Evolutionary conservation across 2,329 filamentous ascomycete genomes (phyloP).

Genomic region (Lomentospora prolificans): DNA sequence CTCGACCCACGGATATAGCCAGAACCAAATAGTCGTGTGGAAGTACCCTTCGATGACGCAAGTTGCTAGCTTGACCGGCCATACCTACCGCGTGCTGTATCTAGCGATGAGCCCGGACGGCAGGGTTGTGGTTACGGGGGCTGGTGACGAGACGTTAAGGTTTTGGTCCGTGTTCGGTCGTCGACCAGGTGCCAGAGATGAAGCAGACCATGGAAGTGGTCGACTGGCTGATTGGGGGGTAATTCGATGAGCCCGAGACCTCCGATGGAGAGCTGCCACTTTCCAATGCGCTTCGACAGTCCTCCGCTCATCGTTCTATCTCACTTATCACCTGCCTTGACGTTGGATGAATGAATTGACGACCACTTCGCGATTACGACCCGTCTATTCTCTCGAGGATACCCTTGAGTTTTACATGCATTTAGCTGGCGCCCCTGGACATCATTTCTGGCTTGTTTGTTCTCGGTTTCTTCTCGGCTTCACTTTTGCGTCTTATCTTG

Average conservation of each 20-base stretch:
- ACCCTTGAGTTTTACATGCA: neutral
- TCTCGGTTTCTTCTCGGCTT: neutral
- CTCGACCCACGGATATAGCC: conserved; percentile 91
- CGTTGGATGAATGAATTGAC: too few species aligned
- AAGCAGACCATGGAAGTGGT: conserved; percentile 49
- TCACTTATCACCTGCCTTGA: too few species aligned
- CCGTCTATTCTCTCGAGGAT: neutral
- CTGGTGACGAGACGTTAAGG: conserved; percentile 87
- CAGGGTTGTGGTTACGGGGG: conserved; percentile 85
- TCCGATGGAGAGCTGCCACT: too few species aligned
- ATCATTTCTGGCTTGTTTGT: neutral
- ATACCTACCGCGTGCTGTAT: conserved; percentile 94
- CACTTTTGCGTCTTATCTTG: too few species aligned
- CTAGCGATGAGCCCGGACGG: conserved; percentile 96
- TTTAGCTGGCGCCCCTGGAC: conserved; percentile 4
- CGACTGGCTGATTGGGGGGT: conserved; percentile 71
- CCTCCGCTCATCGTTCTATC: too few species aligned
- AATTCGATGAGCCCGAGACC: conserved; percentile 49
- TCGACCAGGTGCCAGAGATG: conserved; percentile 61
- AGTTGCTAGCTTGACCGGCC: conserved; percentile 86
- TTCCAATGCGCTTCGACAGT: too few species aligned
- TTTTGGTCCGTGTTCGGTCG: conserved; percentile 97
- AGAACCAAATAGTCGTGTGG: conserved; percentile 99
- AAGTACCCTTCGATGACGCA: conserved; percentile 98
- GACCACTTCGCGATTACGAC: neutral